A percentile compares a stretch with the other conserved stretches of the same genome.
These are phyloP conservation scores for Syzygium aromaticum DNA, from an alignment of 345 rosid genomes.

Conservation along the genomic window DNA sequence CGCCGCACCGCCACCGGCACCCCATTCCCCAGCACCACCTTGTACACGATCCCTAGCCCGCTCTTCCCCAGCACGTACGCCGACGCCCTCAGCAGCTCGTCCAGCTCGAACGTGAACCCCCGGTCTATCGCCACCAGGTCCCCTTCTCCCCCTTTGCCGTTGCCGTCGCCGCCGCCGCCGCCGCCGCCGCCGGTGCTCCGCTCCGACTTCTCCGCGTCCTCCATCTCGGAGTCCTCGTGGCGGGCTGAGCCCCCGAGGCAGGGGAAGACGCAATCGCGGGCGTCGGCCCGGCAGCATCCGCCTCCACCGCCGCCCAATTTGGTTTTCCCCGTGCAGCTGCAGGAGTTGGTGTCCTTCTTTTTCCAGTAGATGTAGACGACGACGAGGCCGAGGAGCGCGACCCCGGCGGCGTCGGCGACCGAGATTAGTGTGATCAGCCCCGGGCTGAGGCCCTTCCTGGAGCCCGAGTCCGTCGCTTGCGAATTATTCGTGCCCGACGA, in stretches of 20 bases:
- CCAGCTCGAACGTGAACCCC: constrained; percentile 88
- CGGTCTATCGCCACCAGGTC: constrained; percentile 88
- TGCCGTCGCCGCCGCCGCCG: constrained; percentile 10
- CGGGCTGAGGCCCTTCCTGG: constrained; percentile 45
- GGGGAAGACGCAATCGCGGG: constrained; percentile 18
- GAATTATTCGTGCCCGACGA: constrained; percentile 20
- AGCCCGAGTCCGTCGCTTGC: constrained; percentile 4
- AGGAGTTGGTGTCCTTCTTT: constrained; percentile 66
- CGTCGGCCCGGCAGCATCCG: background rate
- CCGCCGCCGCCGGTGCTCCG: constrained; percentile 9
- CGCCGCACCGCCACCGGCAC: constrained; percentile 91
- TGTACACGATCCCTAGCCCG: constrained; percentile 92
- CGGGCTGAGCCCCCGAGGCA: constrained; percentile 21
- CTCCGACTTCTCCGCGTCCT: constrained; percentile 39
- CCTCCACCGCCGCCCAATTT: constrained; percentile 40
- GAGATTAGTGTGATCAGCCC: constrained; percentile 71
- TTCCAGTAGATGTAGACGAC: constrained; percentile 84
- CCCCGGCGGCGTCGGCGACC: constrained; percentile 69
- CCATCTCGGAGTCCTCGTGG: constrained; percentile 67
- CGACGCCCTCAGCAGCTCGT: constrained; percentile 88
- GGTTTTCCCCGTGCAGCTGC: constrained; percentile 74
- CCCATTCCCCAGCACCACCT: constrained; percentile 94
- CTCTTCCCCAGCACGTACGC: constrained; percentile 97
- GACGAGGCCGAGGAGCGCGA: constrained; percentile 66
- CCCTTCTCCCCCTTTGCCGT: constrained; percentile 36